phyloP scores from a whole-genome alignment of 2,329 filamentous ascomycete genomes.

The Aspergillus fijiensis region DNA sequence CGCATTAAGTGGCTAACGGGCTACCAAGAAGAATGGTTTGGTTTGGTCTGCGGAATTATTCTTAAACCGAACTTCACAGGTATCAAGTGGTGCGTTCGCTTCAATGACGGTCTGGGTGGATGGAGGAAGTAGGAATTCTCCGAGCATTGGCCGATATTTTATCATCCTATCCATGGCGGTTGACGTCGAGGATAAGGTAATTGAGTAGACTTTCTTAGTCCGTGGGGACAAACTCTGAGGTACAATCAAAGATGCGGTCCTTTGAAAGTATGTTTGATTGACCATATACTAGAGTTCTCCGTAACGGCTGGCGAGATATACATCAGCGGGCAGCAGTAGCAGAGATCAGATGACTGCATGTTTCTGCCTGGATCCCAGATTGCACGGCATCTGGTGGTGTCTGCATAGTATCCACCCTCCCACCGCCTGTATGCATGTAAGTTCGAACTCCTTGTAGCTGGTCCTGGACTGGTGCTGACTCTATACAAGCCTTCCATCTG shows the following conservation, averaged over 20 bases:
- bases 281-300: background rate
- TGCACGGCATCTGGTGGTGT: background rate
- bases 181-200: background rate
- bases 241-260: background rate
- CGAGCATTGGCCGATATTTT: constrained; percentile 4
- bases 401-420: background rate
- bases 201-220: background rate
- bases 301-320: background rate
- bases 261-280: background rate
- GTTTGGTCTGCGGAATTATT: background rate
- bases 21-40: background rate
- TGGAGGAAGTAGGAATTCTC: background rate
- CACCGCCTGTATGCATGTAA: background rate
- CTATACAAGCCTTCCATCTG: background rate
- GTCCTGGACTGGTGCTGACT: background rate
- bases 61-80: background rate
- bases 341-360: background rate
- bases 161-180: background rate
- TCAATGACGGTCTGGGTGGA: background rate
- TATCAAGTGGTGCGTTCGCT: background rate
- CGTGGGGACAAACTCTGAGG: background rate
- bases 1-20: too few species aligned
- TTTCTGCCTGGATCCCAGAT: background rate
- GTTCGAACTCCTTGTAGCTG: background rate
- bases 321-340: background rate